Conservation (phyloP, 163 green algal species). For the Chloromonas sp. region DNA sequence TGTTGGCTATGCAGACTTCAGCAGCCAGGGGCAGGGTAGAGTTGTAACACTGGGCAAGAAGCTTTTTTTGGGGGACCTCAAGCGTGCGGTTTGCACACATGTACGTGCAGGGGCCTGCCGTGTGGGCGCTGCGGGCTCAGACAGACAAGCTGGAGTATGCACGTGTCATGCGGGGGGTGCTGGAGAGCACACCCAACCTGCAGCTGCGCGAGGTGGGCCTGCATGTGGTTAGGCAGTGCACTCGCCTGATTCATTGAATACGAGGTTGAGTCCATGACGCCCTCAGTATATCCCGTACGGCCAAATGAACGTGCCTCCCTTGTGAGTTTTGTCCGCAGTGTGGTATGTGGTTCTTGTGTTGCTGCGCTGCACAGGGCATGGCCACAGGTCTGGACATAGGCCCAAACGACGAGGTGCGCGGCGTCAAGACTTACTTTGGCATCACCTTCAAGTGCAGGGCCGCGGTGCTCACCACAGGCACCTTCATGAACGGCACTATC, state of each 20-base stretch:
- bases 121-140: conserved; percentile 94
- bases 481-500: conserved; percentile 95
- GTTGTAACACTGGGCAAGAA: too few species aligned
- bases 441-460: conserved; percentile 72
- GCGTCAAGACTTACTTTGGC: conserved; percentile 89
- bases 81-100: too few species aligned
- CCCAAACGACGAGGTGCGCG: conserved; percentile 79
- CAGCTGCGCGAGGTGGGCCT: conserved; percentile 68
- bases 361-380: conserved; percentile 64
- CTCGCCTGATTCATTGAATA: background rate
- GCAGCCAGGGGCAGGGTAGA: too few species aligned
- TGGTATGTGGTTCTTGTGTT: too few species aligned
- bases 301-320: too few species aligned
- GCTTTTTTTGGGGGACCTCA: too few species aligned
- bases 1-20: too few species aligned
- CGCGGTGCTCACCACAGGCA: conserved; percentile 94
- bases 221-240: background rate
- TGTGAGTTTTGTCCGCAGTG: too few species aligned
- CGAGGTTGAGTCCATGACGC: background rate
- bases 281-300: background rate
- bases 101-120: conserved; percentile 70
- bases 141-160: conserved; percentile 96
- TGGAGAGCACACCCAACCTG: conserved; percentile 76
- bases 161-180: conserved; percentile 57
- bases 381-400: conserved; percentile 76